phyloP scores from a whole-genome alignment of 345 rosid species.

The Populus deltoides region DNA sequence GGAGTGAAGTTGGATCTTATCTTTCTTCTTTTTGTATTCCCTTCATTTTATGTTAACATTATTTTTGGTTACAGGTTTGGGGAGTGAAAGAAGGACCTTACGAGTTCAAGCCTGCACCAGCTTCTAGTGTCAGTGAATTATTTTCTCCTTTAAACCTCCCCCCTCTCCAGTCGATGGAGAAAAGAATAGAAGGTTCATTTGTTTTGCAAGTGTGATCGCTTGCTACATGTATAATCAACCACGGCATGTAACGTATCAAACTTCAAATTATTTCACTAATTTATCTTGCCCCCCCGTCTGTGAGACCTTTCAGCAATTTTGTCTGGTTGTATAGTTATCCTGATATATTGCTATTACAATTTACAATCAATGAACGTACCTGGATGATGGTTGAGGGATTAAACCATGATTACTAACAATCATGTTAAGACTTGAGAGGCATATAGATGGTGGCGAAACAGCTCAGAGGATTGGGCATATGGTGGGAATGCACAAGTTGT shows the following conservation, averaged over 20 bases:
- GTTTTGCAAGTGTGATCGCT: constrained; percentile 60
- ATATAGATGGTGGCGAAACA: not conserved
- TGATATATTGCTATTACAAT: not conserved
- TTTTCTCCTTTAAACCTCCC: constrained; percentile 57
- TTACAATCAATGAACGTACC: not conserved
- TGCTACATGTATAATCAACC: not conserved
- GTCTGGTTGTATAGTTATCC: not conserved
- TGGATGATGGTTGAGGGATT: not conserved
- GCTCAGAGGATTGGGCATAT: not conserved
- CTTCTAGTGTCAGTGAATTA: constrained; percentile 46
- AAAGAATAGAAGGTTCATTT: constrained; percentile 76
- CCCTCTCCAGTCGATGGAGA: constrained; percentile 48
- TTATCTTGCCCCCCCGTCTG: not conserved
- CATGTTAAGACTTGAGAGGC: not conserved
- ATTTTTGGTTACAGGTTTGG: constrained; percentile 61
- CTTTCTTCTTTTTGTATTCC: not conserved
- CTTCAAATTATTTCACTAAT: not conserved
- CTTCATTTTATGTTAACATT: not conserved
- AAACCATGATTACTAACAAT: not conserved
- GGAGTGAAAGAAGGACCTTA: constrained; percentile 73
- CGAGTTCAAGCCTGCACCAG: constrained; percentile 76
- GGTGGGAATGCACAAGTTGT: not conserved
- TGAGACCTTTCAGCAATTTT: not conserved
- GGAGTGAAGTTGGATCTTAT: not conserved
- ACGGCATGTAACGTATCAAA: constrained; percentile 10